A percentile compares a stretch with the other conserved stretches of the same genome.
Evolutionary conservation across 768 basidiomycete species (phyloP).

Genomic region (Lentinula detonsa): DNA sequence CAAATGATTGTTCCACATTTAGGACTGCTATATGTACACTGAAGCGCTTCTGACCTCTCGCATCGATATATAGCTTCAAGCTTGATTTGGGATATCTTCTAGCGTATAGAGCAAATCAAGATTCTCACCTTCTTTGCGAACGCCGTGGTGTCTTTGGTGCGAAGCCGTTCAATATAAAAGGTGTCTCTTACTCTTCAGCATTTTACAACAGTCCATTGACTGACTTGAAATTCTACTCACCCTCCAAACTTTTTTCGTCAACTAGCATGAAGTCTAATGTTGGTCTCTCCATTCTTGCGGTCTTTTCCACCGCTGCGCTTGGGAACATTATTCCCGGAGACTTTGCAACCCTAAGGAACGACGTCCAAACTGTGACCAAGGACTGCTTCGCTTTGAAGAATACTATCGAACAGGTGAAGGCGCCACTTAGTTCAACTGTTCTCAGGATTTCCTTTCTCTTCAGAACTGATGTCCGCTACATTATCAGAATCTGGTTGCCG

Average conservation of each 20-base stretch:
- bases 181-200: background rate
- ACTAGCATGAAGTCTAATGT: background rate
- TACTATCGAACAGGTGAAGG: background rate
- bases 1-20: too few relatives aligned
- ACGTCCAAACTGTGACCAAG: background rate
- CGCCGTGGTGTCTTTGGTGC: background rate
- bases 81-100: background rate
- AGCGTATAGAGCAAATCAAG: background rate
- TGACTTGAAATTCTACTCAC: background rate
- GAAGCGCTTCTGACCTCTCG: background rate
- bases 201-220: too few relatives aligned
- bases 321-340: background rate
- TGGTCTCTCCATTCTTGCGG: background rate
- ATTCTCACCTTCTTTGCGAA: background rate
- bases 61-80: background rate
- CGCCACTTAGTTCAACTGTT: background rate
- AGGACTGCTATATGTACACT: too few relatives aligned
- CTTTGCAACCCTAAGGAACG: background rate
- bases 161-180: background rate
- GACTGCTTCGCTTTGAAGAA: background rate
- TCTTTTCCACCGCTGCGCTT: background rate
- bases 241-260: background rate
- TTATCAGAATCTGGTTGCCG: background rate
- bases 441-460: background rate
- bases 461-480: background rate